phyloP scores from a whole-genome alignment of 805 yeast genomes.

The Candida methanosorbosa region DNA sequence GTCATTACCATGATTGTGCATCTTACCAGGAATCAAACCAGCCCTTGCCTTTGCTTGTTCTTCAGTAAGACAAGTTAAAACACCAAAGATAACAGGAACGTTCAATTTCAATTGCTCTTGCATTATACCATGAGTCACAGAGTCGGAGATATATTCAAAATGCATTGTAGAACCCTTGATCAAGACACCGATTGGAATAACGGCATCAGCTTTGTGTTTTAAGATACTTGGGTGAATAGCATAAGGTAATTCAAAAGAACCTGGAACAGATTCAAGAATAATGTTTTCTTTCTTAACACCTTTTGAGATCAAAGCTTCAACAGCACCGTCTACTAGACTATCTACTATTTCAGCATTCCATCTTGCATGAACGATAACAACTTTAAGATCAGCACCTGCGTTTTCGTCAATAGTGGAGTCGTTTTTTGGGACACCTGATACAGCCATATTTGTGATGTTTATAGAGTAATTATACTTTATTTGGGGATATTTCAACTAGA shows the following conservation, averaged over 20 bases:
- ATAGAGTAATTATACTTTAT: too few species aligned
- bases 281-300: conserved; percentile 77
- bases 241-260: conserved; percentile 88
- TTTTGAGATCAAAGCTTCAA: conserved; percentile 43
- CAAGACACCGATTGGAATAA: conserved; percentile 88
- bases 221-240: conserved; percentile 53
- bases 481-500: too few species aligned
- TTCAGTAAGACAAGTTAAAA: conserved; percentile 87
- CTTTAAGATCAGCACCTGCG: conserved; percentile 55
- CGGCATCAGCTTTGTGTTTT: conserved; percentile 59
- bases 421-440: too few species aligned
- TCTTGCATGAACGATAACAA: conserved; percentile 92
- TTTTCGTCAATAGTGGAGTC: conserved; percentile 39
- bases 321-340: conserved; percentile 73
- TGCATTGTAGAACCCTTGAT: conserved; percentile 98
- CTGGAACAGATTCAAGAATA: conserved; percentile 81
- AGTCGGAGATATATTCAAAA: conserved; percentile 92
- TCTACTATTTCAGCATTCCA: conserved; percentile 81
- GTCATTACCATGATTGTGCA: conserved; percentile 96
- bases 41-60: conserved; percentile 93
- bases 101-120: conserved; percentile 57
- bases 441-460: too few species aligned
- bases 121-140: conserved; percentile 83
- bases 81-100: conserved; percentile 86
- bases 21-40: conserved; percentile 62